Conservation (phyloP, 129 eudicot genomes). For the Tanacetum coccineum region DNA sequence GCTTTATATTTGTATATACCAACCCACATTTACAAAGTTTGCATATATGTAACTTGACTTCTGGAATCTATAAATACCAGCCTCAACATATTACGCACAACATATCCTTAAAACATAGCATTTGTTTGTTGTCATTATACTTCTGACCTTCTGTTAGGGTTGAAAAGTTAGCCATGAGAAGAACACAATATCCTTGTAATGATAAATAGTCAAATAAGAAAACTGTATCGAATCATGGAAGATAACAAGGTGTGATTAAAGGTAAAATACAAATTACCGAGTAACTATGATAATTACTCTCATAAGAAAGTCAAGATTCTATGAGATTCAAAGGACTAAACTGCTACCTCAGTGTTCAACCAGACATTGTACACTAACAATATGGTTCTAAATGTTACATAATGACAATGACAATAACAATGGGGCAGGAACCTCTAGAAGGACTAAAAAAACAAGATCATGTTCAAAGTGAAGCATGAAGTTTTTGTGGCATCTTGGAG, state of each 20-base stretch:
- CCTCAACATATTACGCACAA: too few species aligned
- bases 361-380: conserved; percentile 10
- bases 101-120: too few species aligned
- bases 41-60: too few species aligned
- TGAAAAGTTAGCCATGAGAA: too few species aligned
- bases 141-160: too few species aligned
- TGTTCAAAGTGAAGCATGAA: conserved; percentile 42
- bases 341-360: neutral
- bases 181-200: too few species aligned
- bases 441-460: neutral
- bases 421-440: neutral
- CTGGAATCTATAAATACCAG: too few species aligned
- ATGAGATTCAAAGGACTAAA: neutral
- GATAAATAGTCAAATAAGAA: too few species aligned
- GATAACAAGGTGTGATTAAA: neutral
- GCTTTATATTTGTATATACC: too few species aligned
- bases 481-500: conserved; percentile 29
- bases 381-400: neutral
- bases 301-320: neutral
- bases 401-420: neutral
- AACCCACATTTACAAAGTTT: too few species aligned
- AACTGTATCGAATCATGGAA: neutral
- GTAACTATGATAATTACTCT: neutral
- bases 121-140: too few species aligned
- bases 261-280: neutral